Percentiles rank a stretch among this genome's conserved stretches.
phyloP scores from a whole-genome alignment of 768 basidiomycete species.

The Lactifluus echinatus region DNA sequence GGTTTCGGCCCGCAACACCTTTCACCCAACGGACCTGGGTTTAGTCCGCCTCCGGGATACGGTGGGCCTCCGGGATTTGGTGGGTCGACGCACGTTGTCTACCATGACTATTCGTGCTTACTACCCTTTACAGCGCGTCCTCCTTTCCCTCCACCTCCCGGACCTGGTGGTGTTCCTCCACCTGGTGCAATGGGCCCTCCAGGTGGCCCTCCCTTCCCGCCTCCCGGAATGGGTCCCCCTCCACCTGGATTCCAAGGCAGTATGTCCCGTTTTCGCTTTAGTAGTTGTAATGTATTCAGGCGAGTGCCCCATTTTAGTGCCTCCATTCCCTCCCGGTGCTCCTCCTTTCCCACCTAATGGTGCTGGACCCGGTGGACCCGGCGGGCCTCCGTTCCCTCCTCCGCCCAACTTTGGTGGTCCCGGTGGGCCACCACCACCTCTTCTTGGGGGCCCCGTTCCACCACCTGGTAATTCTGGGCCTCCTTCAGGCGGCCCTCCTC shows the following conservation, averaged over 20 bases:
- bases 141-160: slow-evolving; percentile 51
- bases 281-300: background rate
- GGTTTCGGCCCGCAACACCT: slow-evolving; percentile 80
- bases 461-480: slow-evolving; percentile 7
- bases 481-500: background rate
- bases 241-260: slow-evolving; percentile 40
- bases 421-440: slow-evolving; percentile 16
- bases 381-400: slow-evolving; percentile 29
- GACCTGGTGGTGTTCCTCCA: slow-evolving; percentile 42
- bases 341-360: slow-evolving; percentile 35
- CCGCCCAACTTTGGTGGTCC: slow-evolving; percentile 31
- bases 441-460: slow-evolving; percentile 22
- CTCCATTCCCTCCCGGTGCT: slow-evolving; percentile 43
- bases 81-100: no score
- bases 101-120: no score
- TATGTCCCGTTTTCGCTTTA: slow-evolving; percentile 24
- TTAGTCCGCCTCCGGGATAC: slow-evolving; percentile 46
- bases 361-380: slow-evolving; percentile 10
- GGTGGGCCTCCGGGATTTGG: slow-evolving; percentile 26
- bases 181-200: slow-evolving; percentile 44
- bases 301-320: slow-evolving; percentile 6
- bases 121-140: slow-evolving; percentile 39
- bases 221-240: slow-evolving; percentile 38
- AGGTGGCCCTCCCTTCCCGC: slow-evolving; percentile 69
- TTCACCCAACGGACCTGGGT: slow-evolving; percentile 34